phyloP scores from a whole-genome alignment of 352 stramenopile species.

The Pythium dissimile region DNA sequence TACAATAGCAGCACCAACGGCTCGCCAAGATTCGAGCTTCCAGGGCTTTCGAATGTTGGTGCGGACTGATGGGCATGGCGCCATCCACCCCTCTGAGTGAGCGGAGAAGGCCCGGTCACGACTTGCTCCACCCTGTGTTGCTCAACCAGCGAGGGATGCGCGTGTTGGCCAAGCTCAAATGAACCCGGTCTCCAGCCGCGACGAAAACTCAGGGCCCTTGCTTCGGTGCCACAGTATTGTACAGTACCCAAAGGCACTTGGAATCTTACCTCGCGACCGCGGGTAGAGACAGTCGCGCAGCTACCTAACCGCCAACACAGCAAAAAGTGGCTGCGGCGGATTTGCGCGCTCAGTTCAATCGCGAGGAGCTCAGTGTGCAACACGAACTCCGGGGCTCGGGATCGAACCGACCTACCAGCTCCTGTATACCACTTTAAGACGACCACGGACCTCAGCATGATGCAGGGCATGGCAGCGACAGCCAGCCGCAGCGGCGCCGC shows the following conservation, averaged over 20 bases:
- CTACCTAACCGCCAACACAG: slow-evolving; percentile 2
- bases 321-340: no score
- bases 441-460: slow-evolving; percentile 8
- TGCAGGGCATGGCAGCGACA: slow-evolving; percentile 7
- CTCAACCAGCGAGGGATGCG: no score
- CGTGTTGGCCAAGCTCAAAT: not conserved
- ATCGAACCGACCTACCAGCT: not conserved
- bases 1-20: not conserved
- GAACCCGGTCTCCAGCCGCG: not conserved
- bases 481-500: not conserved
- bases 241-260: not conserved
- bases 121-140: no score
- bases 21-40: not conserved
- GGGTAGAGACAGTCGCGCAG: slow-evolving; percentile 7
- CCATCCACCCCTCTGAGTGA: not conserved
- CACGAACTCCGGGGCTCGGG: not conserved
- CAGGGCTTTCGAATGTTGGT: not conserved
- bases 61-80: not conserved
- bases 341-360: no score
- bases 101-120: not conserved
- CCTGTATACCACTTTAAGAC: no score
- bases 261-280: slow-evolving; percentile 3
- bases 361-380: not conserved
- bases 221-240: no score
- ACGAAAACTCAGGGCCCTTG: slow-evolving; percentile 1